phyloP scores from a whole-genome alignment of 257 asterid species.

The Solanum virginianum region DNA sequence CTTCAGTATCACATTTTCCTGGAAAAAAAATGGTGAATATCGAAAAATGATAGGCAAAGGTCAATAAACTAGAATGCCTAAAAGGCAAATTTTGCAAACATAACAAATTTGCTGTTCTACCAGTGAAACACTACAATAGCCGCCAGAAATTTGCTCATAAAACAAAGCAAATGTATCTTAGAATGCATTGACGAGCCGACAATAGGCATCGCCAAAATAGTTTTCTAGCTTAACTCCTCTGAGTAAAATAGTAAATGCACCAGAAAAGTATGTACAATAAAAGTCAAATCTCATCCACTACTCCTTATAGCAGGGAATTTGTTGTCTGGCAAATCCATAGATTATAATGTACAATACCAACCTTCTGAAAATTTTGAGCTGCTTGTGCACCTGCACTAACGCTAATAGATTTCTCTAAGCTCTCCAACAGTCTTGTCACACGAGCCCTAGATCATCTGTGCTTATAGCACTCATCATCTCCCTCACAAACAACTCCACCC shows the following conservation, averaged over 20 bases:
- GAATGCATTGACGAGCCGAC: background rate
- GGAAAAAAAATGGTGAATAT: background rate
- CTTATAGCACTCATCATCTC: slow-evolving; percentile 66
- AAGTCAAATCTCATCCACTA: background rate
- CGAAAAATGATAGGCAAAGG: background rate
- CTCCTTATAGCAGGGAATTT: background rate
- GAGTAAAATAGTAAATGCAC: background rate
- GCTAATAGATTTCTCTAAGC: slow-evolving; percentile 56
- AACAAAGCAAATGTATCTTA: background rate
- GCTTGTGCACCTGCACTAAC: slow-evolving; percentile 28
- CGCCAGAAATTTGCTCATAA: background rate
- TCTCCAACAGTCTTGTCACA: slow-evolving; percentile 45
- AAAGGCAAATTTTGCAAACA: background rate
- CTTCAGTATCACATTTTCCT: slow-evolving; percentile 64
- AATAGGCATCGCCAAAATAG: background rate
- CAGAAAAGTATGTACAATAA: background rate
- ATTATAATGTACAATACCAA: slow-evolving; percentile 4
- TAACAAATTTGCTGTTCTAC: background rate
- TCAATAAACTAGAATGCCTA: background rate
- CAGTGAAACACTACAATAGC: background rate
- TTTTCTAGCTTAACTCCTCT: background rate
- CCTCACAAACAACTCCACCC: slow-evolving; percentile 66
- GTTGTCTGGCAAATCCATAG: background rate
- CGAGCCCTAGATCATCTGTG: slow-evolving; percentile 60
- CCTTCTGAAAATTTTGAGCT: slow-evolving; percentile 51